These are phyloP conservation scores for Berkeleyomyces rouxiae DNA, from an alignment of 2,329 filamentous ascomycete species.

Conservation along the genomic window DNA sequence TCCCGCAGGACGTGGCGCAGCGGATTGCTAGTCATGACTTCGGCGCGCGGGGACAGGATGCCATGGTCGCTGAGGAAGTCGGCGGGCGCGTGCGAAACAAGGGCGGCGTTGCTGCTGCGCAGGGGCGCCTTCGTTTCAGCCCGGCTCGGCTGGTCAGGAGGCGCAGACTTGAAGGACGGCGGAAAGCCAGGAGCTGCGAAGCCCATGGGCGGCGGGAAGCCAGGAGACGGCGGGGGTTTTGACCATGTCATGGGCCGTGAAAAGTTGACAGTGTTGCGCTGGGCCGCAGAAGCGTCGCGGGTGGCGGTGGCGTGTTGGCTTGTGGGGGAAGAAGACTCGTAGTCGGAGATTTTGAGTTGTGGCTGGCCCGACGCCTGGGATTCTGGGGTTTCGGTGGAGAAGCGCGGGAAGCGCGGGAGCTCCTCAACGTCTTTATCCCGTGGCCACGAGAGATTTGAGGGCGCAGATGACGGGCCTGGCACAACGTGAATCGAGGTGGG, in stretches of 20 bases:
- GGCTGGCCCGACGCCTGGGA: background rate
- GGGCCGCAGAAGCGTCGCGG: background rate
- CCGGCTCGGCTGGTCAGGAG: too few species aligned
- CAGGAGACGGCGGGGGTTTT: conserved; percentile 30
- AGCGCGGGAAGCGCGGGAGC: conserved; percentile 24
- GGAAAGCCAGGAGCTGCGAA: conserved; percentile 21
- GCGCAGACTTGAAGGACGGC: too few species aligned
- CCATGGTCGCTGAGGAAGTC: conserved; percentile 31
- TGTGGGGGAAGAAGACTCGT: background rate
- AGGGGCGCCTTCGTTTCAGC: too few species aligned
- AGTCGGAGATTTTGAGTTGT: too few species aligned
- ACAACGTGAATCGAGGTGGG: conserved; percentile 34
- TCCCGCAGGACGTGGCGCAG: conserved; percentile 28
- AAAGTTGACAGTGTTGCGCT: conserved; percentile 4
- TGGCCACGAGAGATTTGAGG: conserved; percentile 44
- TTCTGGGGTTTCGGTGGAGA: conserved; percentile 20
- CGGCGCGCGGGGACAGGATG: conserved; percentile 53
- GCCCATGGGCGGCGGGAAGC: conserved; percentile 23
- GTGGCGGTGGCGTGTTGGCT: background rate
- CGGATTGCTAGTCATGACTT: conserved; percentile 56
- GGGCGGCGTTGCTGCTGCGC: background rate
- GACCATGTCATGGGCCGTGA: conserved; percentile 16
- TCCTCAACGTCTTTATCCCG: conserved; percentile 31
- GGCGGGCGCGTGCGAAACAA: background rate
- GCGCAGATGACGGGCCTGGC: conserved; percentile 50